phyloP scores from a whole-genome alignment of 768 basidiomycete species.

The Mycena maculata region DNA sequence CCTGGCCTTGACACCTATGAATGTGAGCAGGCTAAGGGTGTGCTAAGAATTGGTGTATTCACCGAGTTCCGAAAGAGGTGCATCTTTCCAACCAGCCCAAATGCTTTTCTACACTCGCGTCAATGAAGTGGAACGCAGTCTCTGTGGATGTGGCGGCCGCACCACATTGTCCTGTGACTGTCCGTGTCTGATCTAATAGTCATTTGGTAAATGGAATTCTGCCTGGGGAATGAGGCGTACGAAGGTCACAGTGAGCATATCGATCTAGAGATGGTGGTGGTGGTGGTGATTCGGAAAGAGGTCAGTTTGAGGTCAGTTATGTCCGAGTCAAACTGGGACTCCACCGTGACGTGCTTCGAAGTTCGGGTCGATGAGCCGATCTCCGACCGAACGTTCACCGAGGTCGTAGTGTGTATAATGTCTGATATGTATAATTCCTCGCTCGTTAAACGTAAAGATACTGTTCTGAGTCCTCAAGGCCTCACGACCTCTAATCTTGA shows the following conservation, averaged over 20 bases:
- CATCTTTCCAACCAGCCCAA: slow-evolving; percentile 86
- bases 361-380: too few relatives aligned
- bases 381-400: too few relatives aligned
- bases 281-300: too few relatives aligned
- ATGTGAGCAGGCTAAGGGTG: slow-evolving; percentile 1
- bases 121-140: background rate
- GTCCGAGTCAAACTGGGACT: too few relatives aligned
- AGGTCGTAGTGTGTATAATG: too few relatives aligned
- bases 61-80: slow-evolving; percentile 80
- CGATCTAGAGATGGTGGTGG: background rate
- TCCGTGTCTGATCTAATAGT: slow-evolving; percentile 70
- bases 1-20: slow-evolving; percentile 33
- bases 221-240: slow-evolving; percentile 21
- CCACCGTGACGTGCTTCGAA: too few relatives aligned
- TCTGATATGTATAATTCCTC: too few relatives aligned
- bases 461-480: too few relatives aligned
- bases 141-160: background rate
- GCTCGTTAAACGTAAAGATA: too few relatives aligned
- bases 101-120: slow-evolving; percentile 47
- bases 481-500: too few relatives aligned
- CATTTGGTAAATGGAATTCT: background rate
- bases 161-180: slow-evolving; percentile 80
- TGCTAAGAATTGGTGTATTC: slow-evolving; percentile 31
- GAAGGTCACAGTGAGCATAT: slow-evolving; percentile 43
- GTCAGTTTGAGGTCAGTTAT: too few relatives aligned